Percentiles rank a stretch among this genome's conserved stretches.
phyloP scores from a whole-genome alignment of 2,329 filamentous ascomycete species.

The Curvularia eragrostidis region DNA sequence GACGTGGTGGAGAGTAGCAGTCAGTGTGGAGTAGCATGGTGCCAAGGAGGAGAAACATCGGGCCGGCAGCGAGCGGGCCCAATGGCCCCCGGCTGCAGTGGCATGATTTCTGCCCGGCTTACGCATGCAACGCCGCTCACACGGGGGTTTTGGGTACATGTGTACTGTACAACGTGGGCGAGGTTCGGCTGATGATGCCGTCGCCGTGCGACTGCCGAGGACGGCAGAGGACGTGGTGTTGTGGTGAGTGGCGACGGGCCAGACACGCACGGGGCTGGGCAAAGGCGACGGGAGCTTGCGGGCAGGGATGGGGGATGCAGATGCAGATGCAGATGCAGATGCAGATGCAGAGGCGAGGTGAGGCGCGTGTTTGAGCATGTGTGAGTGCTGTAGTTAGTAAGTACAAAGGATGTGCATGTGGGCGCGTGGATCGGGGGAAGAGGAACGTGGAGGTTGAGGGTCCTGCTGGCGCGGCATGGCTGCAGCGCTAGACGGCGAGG shows the following conservation, averaged over 20 bases:
- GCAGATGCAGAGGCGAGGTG: too few species aligned
- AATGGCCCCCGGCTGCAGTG: background rate
- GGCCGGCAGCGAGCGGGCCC: background rate
- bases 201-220: slow-evolving; percentile 4
- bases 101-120: background rate
- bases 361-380: slow-evolving; percentile 4
- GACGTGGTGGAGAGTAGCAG: background rate
- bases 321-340: too few species aligned
- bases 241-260: too few species aligned
- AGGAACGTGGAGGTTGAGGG: slow-evolving; percentile 1
- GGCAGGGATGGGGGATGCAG: slow-evolving; percentile 1
- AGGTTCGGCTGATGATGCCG: background rate
- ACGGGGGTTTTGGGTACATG: background rate
- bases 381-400: background rate
- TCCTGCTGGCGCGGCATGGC: background rate
- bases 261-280: slow-evolving; percentile 5
- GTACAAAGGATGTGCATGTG: background rate
- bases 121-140: background rate
- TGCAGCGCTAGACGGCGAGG: slow-evolving; percentile 8
- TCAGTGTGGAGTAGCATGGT: background rate
- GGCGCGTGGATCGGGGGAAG: slow-evolving; percentile 1
- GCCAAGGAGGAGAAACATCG: background rate
- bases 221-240: too few species aligned
- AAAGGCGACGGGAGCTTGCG: background rate
- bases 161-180: too few species aligned